These are phyloP conservation scores for Diddensiella transvaalensis DNA, from an alignment of 805 yeast species.

Conservation along the genomic window DNA sequence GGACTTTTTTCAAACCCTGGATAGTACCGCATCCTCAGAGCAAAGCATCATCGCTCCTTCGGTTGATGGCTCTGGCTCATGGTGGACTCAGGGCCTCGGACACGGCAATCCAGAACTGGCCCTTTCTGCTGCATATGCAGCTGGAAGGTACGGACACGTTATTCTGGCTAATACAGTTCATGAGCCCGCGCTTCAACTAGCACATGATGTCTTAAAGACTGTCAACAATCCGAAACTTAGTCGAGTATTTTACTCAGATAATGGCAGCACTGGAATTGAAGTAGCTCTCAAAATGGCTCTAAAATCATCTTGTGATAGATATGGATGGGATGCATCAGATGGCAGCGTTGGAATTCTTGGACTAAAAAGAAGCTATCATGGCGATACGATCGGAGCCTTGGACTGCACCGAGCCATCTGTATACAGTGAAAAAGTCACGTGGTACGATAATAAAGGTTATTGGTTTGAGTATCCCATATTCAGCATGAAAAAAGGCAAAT, in stretches of 20 bases:
- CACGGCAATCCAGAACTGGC: conserved; percentile 25
- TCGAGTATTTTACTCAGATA: conserved; percentile 27
- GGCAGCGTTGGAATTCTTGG: conserved; percentile 21
- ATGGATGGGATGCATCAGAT: conserved; percentile 16
- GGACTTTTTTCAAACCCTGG: conserved; percentile 20
- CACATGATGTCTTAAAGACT: conserved; percentile 17
- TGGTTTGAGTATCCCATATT: conserved; percentile 29
- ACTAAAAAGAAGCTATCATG: conserved; percentile 27
- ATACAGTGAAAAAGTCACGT: conserved; percentile 24
- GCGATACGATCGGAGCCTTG: conserved; percentile 29
- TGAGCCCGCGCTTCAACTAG: conserved; percentile 26
- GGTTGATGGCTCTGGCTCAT: conserved; percentile 27
- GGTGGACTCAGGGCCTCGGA: conserved; percentile 31
- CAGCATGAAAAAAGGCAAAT: conserved; percentile 19
- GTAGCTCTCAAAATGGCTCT: conserved; percentile 30
- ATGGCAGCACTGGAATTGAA: conserved; percentile 29
- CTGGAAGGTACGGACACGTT: conserved; percentile 29
- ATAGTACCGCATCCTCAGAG: background rate
- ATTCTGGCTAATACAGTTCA: conserved; percentile 26
- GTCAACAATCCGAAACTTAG: conserved; percentile 19
- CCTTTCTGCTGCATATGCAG: conserved; percentile 26
- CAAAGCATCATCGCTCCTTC: conserved; percentile 16
- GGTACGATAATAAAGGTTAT: conserved; percentile 26
- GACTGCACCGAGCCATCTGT: conserved; percentile 27
- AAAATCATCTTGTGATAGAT: conserved; percentile 21